Evolutionary conservation across 1,284 basidiomycete species (phyloP).

Genomic region (Malassezia dermatis): DNA sequence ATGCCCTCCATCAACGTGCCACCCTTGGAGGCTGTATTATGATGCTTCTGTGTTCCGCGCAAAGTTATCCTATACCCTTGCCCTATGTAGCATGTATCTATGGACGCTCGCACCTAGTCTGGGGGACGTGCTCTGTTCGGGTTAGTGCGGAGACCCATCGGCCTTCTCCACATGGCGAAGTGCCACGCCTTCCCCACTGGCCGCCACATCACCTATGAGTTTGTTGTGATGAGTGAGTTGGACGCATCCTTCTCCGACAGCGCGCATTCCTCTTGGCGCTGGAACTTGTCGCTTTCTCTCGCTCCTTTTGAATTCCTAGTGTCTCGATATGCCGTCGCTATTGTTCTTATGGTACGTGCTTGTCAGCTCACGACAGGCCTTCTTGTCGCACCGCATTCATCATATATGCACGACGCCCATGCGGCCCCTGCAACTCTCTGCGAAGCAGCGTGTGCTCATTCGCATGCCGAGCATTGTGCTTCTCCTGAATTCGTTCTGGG

Average conservation of each 20-base stretch:
- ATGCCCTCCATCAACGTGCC: not conserved
- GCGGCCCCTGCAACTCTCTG: conserved; percentile 22
- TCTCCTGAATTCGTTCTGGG: conserved; percentile 20
- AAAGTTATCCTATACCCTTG: not conserved
- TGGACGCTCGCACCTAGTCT: not conserved
- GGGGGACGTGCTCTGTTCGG: not conserved
- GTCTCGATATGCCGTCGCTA: conserved; percentile 30
- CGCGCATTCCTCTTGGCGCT: not conserved
- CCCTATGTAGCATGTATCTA: not conserved
- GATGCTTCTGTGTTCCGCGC: not conserved
- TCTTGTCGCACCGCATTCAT: conserved; percentile 25
- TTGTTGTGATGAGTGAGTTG: not conserved
- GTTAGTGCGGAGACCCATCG: not conserved
- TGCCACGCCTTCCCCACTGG: not conserved
- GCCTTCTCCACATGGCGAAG: not conserved
- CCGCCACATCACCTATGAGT: not conserved
- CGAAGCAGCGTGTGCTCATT: conserved; percentile 21
- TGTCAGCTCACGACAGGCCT: not conserved
- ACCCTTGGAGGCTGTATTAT: not conserved
- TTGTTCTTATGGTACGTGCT: conserved; percentile 23
- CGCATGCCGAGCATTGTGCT: conserved; percentile 29
- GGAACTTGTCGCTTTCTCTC: not conserved
- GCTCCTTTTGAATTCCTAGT: conserved; percentile 32
- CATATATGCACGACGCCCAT: conserved; percentile 39
- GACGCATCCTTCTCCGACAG: not conserved